Conservation (phyloP, 345 rosid species). For the Sisymbrium irio region DNA sequence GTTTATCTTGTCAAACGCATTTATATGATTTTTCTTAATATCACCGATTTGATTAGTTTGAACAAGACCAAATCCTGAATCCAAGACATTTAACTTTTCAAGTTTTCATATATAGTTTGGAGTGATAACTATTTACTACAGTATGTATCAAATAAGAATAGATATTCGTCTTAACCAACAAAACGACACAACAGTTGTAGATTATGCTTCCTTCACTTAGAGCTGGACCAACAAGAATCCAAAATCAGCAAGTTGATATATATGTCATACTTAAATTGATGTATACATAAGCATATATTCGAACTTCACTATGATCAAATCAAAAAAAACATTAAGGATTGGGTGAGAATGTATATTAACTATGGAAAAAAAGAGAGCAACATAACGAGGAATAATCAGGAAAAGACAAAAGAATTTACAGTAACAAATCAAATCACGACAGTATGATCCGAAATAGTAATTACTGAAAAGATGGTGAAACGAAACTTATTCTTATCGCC, state of each 20-base stretch:
- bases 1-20: neutral
- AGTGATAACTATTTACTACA: neutral
- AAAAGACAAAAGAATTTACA: slow-evolving; percentile 10
- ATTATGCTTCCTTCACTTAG: slow-evolving; percentile 22
- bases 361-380: neutral
- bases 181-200: neutral
- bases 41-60: neutral
- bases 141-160: slow-evolving; percentile 4
- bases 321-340: neutral
- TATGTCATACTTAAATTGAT: slow-evolving; percentile 20
- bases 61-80: neutral
- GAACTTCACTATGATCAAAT: slow-evolving; percentile 17
- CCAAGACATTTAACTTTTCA: neutral
- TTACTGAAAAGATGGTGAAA: slow-evolving; percentile 16
- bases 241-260: slow-evolving; percentile 17
- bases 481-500: slow-evolving; percentile 11
- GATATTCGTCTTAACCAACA: neutral
- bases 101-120: neutral
- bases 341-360: slow-evolving; percentile 10
- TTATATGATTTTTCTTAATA: neutral
- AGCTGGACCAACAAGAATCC: slow-evolving; percentile 30
- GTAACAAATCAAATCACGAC: slow-evolving; percentile 29
- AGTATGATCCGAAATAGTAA: slow-evolving; percentile 17
- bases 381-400: slow-evolving; percentile 27
- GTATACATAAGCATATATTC: slow-evolving; percentile 35